Conservation (phyloP, 2,329 filamentous ascomycete genomes). For the Fusarium vanettenii region DNA sequence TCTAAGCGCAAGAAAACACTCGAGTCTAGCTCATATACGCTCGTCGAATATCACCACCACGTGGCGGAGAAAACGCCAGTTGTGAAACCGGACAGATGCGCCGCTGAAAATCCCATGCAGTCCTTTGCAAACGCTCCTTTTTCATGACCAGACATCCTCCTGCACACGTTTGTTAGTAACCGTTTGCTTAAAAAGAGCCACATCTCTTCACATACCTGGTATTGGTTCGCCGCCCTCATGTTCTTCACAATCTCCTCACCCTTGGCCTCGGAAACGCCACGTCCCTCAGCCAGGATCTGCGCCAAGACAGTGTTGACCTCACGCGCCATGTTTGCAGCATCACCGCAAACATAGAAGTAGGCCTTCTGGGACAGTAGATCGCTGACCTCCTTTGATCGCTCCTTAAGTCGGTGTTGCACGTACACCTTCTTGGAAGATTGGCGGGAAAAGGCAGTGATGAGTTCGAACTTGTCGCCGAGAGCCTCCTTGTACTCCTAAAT, state of each 20-base stretch:
- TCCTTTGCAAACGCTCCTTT: constrained; percentile 32
- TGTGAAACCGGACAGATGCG: constrained; percentile 37
- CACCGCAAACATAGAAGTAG: constrained; percentile 98
- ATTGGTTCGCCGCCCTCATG: constrained; percentile 94
- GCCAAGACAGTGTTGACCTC: constrained; percentile 90
- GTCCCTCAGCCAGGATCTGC: constrained; percentile 86
- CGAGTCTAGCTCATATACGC: constrained; percentile 39
- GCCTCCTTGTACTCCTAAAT: constrained; percentile 81
- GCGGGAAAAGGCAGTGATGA: constrained; percentile 96
- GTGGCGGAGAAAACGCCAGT: constrained; percentile 37
- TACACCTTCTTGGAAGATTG: constrained; percentile 91
- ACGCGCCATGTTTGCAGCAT: constrained; percentile 96
- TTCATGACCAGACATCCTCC: constrained; percentile 79
- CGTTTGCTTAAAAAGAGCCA: constrained; percentile 3
- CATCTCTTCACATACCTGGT: constrained; percentile 75
- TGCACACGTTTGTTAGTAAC: constrained; percentile 47
- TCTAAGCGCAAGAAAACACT: constrained; percentile 30
- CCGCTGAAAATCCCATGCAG: constrained; percentile 35
- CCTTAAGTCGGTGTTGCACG: constrained; percentile 91
- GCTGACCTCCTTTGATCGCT: constrained; percentile 86
- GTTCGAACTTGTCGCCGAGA: constrained; percentile 88
- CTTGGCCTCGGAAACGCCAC: constrained; percentile 85
- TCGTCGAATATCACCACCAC: constrained; percentile 36
- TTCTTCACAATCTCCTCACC: constrained; percentile 97
- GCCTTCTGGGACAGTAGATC: constrained; percentile 86